Base-by-base conservation (phyloP, 129 eudicot genomes). In the Chrysanthemum seticuspe region DNA sequence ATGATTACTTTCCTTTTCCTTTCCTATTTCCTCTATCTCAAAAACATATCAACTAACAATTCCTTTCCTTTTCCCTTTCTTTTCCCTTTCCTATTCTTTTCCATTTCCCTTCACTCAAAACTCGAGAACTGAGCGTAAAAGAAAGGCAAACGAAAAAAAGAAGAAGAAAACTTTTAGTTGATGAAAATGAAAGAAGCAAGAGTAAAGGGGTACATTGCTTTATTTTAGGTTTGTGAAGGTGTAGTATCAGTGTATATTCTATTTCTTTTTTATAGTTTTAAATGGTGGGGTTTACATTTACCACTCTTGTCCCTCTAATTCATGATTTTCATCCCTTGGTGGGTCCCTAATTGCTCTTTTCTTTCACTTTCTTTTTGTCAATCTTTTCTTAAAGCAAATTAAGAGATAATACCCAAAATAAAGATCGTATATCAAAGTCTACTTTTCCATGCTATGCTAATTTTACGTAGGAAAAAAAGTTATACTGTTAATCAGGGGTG, bases 201-300 rank as follows among this genome's bases (percentile, higher is more conserved):
- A 75, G 76, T 64, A 18, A 70, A 79, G 73, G 79, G 36, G 64
- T 61, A 49, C 48, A 70, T 76, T 73, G 78, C 63, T 80, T 63
- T 65, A 56, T 36, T 6, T 73, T 58, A 62, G 79, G 80, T 85
- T 83, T 55, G 49, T 65, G 85, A 73, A 78, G 71, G 77, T n/a
- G 45, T 27, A 36, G 76, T 64, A 29, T 64, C 34, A 23, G 40
- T 83, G 80, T 65, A 83, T 86, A 72, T 83, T 81, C 83, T 83
- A 71, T 57, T 83, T 81, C 83, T 83, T 67, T 62, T 67, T 34
- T 61, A 76, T 61, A 78, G 62, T 40, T 27, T 31, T 66, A 29
- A 67, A 21, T 29, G 52, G 72, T 69, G 74, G 74, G 75, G 81
- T 48, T 50, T 74, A 31, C 61, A 62, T 55, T 79, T 64, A 19